Evolutionary conservation across 306 rosid species (phyloP).

Genomic region (Prunus mira): DNA sequence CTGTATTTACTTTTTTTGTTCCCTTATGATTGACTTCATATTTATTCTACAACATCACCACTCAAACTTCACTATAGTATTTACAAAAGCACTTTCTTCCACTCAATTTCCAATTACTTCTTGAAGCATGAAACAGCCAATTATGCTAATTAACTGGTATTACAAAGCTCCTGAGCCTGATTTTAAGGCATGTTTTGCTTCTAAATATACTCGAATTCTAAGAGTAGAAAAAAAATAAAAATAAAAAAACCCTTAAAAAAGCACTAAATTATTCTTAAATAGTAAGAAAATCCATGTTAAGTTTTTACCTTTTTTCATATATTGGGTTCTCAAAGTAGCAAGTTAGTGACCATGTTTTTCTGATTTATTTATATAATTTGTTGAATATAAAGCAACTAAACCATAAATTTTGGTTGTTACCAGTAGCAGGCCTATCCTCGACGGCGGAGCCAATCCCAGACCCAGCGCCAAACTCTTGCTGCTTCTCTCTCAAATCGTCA

Average conservation of each 20-base stretch:
- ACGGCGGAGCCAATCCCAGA: constrained; percentile 50
- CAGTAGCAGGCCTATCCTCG: constrained; percentile 66
- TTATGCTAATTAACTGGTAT: not conserved
- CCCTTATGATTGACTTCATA: not conserved
- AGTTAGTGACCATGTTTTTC: not conserved
- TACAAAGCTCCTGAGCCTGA: not conserved
- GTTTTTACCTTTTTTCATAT: not conserved
- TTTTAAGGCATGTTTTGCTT: not conserved
- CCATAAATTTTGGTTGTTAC: not conserved
- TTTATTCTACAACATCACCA: not conserved
- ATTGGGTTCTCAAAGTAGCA: not conserved
- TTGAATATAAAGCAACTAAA: not conserved
- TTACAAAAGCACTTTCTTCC: not conserved
- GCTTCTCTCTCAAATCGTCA: constrained; percentile 59
- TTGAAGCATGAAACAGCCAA: not conserved
- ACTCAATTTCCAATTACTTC: not conserved
- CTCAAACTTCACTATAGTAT: not conserved
- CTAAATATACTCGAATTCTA: not conserved
- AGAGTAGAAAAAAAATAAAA: not conserved
- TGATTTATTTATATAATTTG: not conserved
- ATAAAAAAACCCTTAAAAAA: not conserved
- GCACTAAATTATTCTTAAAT: not conserved
- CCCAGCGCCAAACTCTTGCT: constrained; percentile 33
- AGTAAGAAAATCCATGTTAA: not conserved
- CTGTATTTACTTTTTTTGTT: not conserved